Evolutionary conservation across 495 filamentous ascomycete species (phyloP).

Genomic region (Amphirosellinia nigrospora): DNA sequence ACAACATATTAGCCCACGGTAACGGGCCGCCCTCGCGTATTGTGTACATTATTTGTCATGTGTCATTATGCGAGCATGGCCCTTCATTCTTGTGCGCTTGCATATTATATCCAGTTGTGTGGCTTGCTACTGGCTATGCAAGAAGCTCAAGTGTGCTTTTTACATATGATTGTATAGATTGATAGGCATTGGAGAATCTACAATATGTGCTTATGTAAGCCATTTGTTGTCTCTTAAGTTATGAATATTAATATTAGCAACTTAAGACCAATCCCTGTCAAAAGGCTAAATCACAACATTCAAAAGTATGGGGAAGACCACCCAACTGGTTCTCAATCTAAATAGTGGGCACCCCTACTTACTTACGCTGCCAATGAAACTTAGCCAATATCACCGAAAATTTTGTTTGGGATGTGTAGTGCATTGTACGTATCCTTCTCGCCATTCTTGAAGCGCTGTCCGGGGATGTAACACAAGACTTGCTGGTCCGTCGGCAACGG

Average conservation of each 20-base stretch:
- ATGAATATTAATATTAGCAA: background rate
- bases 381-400: background rate
- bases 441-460: background rate
- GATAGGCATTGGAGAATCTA: too few species aligned
- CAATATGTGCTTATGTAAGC: background rate
- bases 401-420: background rate
- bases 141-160: background rate
- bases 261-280: background rate
- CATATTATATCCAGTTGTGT: background rate
- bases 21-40: background rate
- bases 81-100: background rate
- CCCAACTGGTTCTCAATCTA: background rate
- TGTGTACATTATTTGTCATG: background rate
- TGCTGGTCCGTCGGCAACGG: constrained; percentile 13
- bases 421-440: background rate
- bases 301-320: too few species aligned
- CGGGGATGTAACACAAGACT: background rate
- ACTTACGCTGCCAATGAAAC: background rate
- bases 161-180: background rate
- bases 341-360: background rate
- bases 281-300: background rate
- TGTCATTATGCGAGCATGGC: background rate
- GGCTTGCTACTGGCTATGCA: background rate
- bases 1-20: background rate
- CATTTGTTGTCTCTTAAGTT: background rate